phyloP scores from a whole-genome alignment of 495 filamentous ascomycete species.

The Aspergillus indologenus region DNA sequence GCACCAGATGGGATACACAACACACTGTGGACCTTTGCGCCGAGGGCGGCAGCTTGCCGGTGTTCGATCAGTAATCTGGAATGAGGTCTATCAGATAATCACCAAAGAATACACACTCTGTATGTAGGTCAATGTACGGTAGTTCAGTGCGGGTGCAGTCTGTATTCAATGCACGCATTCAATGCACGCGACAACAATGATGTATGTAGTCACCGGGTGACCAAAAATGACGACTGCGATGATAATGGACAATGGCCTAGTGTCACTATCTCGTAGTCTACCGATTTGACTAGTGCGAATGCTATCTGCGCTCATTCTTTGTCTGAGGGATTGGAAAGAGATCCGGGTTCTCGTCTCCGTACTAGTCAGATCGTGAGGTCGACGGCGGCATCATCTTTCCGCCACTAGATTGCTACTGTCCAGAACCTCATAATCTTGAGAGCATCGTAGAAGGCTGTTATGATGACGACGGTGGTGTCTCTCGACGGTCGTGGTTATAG shows the following conservation, averaged over 20 bases:
- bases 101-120: neutral
- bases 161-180: no score
- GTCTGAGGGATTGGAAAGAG: neutral
- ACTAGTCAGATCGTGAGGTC: neutral
- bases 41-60: no score
- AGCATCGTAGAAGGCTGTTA: neutral
- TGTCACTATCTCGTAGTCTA: no score
- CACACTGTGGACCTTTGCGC: no score
- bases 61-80: neutral
- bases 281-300: no score
- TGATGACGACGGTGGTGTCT: neutral
- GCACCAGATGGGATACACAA: no score
- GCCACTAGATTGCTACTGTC: neutral
- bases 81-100: constrained; percentile 5
- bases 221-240: neutral
- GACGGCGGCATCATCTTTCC: neutral
- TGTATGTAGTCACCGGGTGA: neutral
- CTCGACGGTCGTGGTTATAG: neutral
- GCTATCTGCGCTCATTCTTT: neutral
- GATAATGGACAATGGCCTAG: no score
- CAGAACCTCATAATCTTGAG: neutral
- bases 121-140: no score
- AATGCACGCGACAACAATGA: neutral
- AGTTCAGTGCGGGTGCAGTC: no score
- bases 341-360: neutral